phyloP scores from a whole-genome alignment of 306 rosid species.

The Inga oerstediana region DNA sequence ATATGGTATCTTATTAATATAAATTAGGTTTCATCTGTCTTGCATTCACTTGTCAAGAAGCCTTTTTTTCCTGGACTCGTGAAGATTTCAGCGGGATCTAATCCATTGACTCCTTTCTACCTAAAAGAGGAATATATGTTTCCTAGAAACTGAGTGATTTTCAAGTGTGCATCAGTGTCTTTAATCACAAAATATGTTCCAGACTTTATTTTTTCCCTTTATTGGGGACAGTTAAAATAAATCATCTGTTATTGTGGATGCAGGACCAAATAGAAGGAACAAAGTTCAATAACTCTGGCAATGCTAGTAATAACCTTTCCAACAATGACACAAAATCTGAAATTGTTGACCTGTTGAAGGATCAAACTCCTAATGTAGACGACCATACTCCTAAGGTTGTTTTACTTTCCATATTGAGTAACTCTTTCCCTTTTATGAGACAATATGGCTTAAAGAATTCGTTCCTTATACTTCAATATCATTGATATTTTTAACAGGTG shows the following conservation, averaged over 20 bases:
- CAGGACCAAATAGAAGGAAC: constrained; percentile 58
- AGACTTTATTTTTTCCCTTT: not conserved
- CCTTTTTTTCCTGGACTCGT: constrained; percentile 23
- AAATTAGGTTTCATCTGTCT: not conserved
- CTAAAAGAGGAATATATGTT: constrained; percentile 10
- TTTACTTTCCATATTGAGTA: constrained; percentile 23
- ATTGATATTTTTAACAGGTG: constrained; percentile 42
- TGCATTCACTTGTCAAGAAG: constrained; percentile 26
- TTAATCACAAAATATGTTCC: constrained; percentile 36
- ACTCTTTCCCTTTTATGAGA: not conserved
- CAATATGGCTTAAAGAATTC: not conserved
- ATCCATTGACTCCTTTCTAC: constrained; percentile 30
- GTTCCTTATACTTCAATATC: constrained; percentile 1
- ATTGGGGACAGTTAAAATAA: constrained; percentile 25
- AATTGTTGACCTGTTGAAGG: constrained; percentile 34
- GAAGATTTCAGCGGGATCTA: constrained; percentile 38
- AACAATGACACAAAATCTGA: constrained; percentile 48
- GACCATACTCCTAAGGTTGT: constrained; percentile 66
- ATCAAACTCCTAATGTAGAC: constrained; percentile 46
- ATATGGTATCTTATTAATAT: not conserved
- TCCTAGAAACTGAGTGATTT: constrained; percentile 33
- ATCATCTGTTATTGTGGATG: constrained; percentile 37
- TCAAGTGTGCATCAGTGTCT: constrained; percentile 48
- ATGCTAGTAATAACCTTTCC: constrained; percentile 38
- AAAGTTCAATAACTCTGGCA: constrained; percentile 38